A percentile compares a stretch with the other conserved stretches of the same genome.
phyloP scores from a whole-genome alignment of 768 basidiomycete species.

The Boletus edulis region DNA sequence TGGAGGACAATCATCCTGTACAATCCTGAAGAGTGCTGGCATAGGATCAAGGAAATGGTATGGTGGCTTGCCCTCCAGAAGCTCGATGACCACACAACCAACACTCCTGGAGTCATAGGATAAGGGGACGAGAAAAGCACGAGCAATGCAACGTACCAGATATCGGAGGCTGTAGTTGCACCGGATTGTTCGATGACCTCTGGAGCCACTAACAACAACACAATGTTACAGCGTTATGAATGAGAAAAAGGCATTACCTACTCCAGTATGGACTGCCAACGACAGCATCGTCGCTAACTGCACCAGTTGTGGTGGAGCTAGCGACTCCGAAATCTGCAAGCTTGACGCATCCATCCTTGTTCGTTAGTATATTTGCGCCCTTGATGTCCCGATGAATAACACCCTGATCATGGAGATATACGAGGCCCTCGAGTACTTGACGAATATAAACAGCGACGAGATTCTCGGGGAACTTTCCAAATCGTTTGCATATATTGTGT shows the following conservation, averaged over 20 bases:
- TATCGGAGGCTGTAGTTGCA: slow-evolving; percentile 95
- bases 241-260: slow-evolving; percentile 38
- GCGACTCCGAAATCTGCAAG: slow-evolving; percentile 99
- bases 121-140: background rate
- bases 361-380: slow-evolving; percentile 97
- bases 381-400: slow-evolving; percentile 99
- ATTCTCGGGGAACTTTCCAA: slow-evolving; percentile 97
- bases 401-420: slow-evolving; percentile 98
- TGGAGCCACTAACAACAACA: slow-evolving; percentile 74
- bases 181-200: slow-evolving; percentile 99
- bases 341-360: slow-evolving; percentile 98
- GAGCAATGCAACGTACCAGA: slow-evolving; percentile 60
- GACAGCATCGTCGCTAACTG: slow-evolving; percentile 83
- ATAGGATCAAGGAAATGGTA: slow-evolving; percentile 96
- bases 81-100: slow-evolving; percentile 96
- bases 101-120: slow-evolving; percentile 54
- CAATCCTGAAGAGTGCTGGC: slow-evolving; percentile 98
- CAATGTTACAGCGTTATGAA: slow-evolving; percentile 1
- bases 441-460: slow-evolving; percentile 96
- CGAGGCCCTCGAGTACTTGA: slow-evolving; percentile 92
- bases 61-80: slow-evolving; percentile 86
- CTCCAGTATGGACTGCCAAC: slow-evolving; percentile 99
- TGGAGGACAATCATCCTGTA: slow-evolving; percentile 96
- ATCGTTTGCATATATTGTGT: slow-evolving; percentile 92
- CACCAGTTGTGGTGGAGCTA: slow-evolving; percentile 69